Conservation (phyloP, 371 early-diverging fungal genomes). For the Lichtheimia ramosa region DNA sequence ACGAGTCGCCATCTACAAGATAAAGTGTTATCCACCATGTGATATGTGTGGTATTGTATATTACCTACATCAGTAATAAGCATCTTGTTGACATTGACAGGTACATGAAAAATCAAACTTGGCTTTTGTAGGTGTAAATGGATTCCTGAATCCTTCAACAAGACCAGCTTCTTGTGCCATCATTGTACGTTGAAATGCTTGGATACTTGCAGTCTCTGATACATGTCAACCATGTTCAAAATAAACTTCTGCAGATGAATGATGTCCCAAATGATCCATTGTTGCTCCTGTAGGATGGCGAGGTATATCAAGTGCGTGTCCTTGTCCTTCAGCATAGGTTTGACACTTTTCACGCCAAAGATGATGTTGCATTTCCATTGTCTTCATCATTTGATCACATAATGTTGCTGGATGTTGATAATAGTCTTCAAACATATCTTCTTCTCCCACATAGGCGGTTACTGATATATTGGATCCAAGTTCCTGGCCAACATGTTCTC, state of each 20-base stretch:
- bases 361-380: too few species aligned
- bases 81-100: slow-evolving; percentile 78
- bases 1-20: slow-evolving; percentile 71
- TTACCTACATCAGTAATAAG: slow-evolving; percentile 75
- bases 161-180: slow-evolving; percentile 4
- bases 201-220: slow-evolving; percentile 44
- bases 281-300: slow-evolving; percentile 11
- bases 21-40: background rate
- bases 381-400: too few species aligned
- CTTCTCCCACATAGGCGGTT: too few species aligned
- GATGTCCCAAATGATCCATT: slow-evolving; percentile 15
- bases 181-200: slow-evolving; percentile 38
- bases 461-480: too few species aligned
- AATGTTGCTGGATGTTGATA: too few species aligned
- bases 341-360: too few species aligned
- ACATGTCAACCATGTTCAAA: slow-evolving; percentile 34
- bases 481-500: too few species aligned
- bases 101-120: slow-evolving; percentile 70
- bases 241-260: slow-evolving; percentile 38
- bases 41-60: background rate
- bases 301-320: slow-evolving; percentile 65
- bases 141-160: background rate
- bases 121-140: slow-evolving; percentile 53
- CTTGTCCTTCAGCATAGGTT: slow-evolving; percentile 70
- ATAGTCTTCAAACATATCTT: too few species aligned